Conservation (phyloP, 495 filamentous ascomycete genomes). For the Aspergillus diversus region DNA sequence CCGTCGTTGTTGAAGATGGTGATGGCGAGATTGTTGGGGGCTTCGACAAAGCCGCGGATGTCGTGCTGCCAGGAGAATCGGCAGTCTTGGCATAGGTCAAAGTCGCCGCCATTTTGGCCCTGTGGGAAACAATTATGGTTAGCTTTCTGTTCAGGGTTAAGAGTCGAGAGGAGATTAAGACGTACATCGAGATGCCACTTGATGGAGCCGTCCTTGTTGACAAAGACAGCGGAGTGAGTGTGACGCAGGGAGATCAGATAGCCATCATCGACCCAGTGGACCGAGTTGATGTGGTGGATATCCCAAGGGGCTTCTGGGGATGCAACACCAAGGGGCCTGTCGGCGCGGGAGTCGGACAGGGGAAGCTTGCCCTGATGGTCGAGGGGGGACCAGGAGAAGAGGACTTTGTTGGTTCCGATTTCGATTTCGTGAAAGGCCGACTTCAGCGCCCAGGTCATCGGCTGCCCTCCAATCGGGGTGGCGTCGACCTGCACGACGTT, state of each 20-base stretch:
- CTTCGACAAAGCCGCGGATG: not conserved
- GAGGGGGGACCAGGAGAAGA: not conserved
- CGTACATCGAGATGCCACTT: not conserved
- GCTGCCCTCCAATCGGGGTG: not conserved
- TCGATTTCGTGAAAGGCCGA: not conserved
- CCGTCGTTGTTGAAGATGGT: conserved; percentile 4
- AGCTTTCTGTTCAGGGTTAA: not conserved
- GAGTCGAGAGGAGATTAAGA: not conserved
- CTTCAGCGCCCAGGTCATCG: not conserved
- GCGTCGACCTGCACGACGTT: not conserved
- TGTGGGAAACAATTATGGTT: not conserved
- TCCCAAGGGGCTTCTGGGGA: not conserved
- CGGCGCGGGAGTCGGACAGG: not conserved
- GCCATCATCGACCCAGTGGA: not conserved
- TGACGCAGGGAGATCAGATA: not conserved
- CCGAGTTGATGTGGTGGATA: conserved; percentile 1
- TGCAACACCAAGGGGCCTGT: not conserved
- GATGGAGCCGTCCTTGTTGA: not conserved
- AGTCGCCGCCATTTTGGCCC: not conserved
- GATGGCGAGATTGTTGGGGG: not conserved
- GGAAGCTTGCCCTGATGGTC: not conserved
- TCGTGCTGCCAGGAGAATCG: conserved; percentile 1
- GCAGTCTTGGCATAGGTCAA: not conserved
- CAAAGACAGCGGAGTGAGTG: not conserved
- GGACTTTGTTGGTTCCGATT: not conserved